Conservation (phyloP, 495 filamentous ascomycete species). For the Aspergillus sclerotioniger region DNA sequence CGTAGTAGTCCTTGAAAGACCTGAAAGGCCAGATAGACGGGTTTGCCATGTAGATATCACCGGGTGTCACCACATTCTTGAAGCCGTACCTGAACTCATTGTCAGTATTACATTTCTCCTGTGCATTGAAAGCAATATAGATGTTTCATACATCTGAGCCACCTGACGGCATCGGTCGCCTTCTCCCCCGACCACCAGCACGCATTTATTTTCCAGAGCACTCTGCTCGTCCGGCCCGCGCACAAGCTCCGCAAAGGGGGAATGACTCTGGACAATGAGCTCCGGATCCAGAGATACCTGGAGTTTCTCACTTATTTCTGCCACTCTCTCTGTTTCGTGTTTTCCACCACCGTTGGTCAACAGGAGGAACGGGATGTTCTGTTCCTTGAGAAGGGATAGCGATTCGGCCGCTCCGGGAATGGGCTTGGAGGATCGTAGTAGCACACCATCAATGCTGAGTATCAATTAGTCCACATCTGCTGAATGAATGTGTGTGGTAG, state of each 20-base stretch:
- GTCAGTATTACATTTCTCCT: constrained; percentile 1
- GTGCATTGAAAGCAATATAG: neutral
- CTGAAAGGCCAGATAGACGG: constrained; percentile 80
- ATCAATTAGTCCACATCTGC: neutral
- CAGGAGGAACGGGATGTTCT: constrained; percentile 77
- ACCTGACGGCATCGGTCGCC: constrained; percentile 72
- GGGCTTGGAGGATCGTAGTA: constrained; percentile 77
- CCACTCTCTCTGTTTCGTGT: constrained; percentile 67
- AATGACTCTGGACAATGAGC: constrained; percentile 82
- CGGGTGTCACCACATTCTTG: constrained; percentile 76
- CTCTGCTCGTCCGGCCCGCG: constrained; percentile 35
- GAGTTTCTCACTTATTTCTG: constrained; percentile 63
- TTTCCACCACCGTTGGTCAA: constrained; percentile 88
- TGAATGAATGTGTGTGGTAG: constrained; percentile 1
- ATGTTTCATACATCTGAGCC: constrained; percentile 54
- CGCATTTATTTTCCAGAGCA: constrained; percentile 62
- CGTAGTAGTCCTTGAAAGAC: constrained; percentile 59
- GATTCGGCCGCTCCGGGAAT: constrained; percentile 78
- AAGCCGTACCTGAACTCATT: constrained; percentile 69
- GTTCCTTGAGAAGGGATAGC: constrained; percentile 65
- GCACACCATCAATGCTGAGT: constrained; percentile 87
- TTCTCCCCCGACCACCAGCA: constrained; percentile 81
- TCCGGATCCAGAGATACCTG: constrained; percentile 57
- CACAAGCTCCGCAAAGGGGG: constrained; percentile 65
- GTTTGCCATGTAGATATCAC: constrained; percentile 72